These are phyloP conservation scores for Schizochytrium sp. DNA, from an alignment of 108 stramenopile genomes.

Conservation along the genomic window DNA sequence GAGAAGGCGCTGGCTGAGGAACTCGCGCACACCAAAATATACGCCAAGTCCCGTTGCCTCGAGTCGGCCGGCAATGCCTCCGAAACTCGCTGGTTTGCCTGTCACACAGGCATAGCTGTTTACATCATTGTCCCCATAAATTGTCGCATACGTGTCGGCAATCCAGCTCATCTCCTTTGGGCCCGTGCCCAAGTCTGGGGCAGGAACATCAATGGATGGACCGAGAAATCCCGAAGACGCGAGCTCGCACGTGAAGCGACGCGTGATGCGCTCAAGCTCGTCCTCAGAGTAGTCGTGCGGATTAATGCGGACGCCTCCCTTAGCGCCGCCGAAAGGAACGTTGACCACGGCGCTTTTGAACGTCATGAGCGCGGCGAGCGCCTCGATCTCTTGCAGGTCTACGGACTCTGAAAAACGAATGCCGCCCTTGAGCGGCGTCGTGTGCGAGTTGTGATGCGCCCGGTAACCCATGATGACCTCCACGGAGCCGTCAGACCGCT, in stretches of 20 bases:
- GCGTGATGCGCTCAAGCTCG: constrained; percentile 28
- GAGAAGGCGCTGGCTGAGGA: neutral
- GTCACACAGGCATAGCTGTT: constrained; percentile 15
- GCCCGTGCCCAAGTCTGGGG: constrained; percentile 25
- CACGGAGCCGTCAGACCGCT: constrained; percentile 2
- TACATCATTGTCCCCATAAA: constrained; percentile 25
- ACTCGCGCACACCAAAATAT: constrained; percentile 19
- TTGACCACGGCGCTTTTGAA: constrained; percentile 25
- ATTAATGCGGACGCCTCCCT: constrained; percentile 21
- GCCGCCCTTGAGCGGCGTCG: constrained; percentile 21
- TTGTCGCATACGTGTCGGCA: constrained; percentile 23
- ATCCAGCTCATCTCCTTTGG: constrained; percentile 28
- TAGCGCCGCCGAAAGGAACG: constrained; percentile 25
- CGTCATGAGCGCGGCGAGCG: constrained; percentile 28
- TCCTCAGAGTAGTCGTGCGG: constrained; percentile 19
- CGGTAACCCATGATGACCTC: constrained; percentile 27
- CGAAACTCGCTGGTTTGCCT: constrained; percentile 19
- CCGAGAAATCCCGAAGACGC: constrained; percentile 24
- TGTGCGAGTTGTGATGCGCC: constrained; percentile 24
- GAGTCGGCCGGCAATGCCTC: constrained; percentile 12
- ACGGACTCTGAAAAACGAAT: constrained; percentile 19
- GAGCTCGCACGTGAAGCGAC: constrained; percentile 25
- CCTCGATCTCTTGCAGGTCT: constrained; percentile 28
- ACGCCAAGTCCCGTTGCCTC: constrained; percentile 29
- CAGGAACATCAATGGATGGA: constrained; percentile 24